These are phyloP conservation scores for Nitzschia sp. DNA, from an alignment of 108 stramenopile genomes.

Conservation along the genomic window DNA sequence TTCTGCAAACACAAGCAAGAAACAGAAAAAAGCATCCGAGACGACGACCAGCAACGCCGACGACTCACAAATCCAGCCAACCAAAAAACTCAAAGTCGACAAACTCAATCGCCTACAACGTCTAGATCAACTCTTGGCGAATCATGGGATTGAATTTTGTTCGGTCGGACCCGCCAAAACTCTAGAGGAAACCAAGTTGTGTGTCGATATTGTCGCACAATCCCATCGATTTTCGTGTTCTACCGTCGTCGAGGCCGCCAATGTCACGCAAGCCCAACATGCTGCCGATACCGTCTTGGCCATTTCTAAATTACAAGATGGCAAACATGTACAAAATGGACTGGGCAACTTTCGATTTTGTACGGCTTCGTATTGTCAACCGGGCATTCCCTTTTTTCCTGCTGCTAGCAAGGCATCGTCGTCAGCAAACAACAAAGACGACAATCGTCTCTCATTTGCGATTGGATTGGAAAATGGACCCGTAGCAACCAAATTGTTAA, in stretches of 20 bases:
- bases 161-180: slow-evolving; percentile 70
- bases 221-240: slow-evolving; percentile 67
- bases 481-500: slow-evolving; percentile 48
- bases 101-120: slow-evolving; percentile 28
- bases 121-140: slow-evolving; percentile 42
- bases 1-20: neutral
- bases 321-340: slow-evolving; percentile 42
- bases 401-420: slow-evolving; percentile 49
- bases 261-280: slow-evolving; percentile 39
- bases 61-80: slow-evolving; percentile 2
- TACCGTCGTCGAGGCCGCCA: slow-evolving; percentile 37
- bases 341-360: slow-evolving; percentile 85
- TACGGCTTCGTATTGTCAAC: slow-evolving; percentile 44
- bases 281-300: slow-evolving; percentile 54
- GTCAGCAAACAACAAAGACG: neutral
- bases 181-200: slow-evolving; percentile 38
- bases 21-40: neutral
- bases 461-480: slow-evolving; percentile 85
- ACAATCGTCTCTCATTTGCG: slow-evolving; percentile 47
- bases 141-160: slow-evolving; percentile 63
- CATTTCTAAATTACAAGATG: slow-evolving; percentile 51
- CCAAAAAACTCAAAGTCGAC: slow-evolving; percentile 1
- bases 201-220: slow-evolving; percentile 44
- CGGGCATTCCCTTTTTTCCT: slow-evolving; percentile 84
- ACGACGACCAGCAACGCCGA: slow-evolving; percentile 1